Evolutionary conservation across 1,284 basidiomycete genomes (phyloP).

Genomic region (Tilletiaria anomala): DNA sequence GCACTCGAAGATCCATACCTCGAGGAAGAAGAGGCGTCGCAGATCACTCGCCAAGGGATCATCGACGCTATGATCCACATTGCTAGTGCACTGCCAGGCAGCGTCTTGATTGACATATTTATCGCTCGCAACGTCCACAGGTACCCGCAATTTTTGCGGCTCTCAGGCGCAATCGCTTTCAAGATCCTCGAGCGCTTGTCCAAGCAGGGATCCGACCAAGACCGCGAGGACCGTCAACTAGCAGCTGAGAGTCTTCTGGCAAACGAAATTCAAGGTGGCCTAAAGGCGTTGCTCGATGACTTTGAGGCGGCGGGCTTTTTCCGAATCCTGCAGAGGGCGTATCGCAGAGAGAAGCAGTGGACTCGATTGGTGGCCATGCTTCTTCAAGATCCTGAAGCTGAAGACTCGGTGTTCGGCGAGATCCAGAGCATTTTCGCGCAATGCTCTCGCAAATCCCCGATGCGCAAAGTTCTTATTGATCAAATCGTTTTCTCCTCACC

Average conservation of each 20-base stretch:
- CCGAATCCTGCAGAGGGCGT: slow-evolving; percentile 68
- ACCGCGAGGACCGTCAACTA: slow-evolving; percentile 76
- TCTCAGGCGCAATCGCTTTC: slow-evolving; percentile 57
- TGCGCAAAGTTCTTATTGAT: slow-evolving; percentile 1
- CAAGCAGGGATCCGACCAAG: slow-evolving; percentile 45
- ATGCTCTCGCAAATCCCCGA: neutral
- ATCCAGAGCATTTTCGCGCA: slow-evolving; percentile 2
- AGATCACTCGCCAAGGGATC: slow-evolving; percentile 61
- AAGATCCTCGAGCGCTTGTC: slow-evolving; percentile 64
- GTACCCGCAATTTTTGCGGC: slow-evolving; percentile 74
- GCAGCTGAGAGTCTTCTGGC: slow-evolving; percentile 92
- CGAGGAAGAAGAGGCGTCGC: slow-evolving; percentile 51
- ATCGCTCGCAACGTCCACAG: slow-evolving; percentile 91
- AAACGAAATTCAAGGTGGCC: slow-evolving; percentile 67
- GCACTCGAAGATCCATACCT: slow-evolving; percentile 87
- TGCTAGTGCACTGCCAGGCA: neutral
- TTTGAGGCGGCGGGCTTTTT: slow-evolving; percentile 79
- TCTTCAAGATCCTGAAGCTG: slow-evolving; percentile 58
- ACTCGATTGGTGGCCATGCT: slow-evolving; percentile 56
- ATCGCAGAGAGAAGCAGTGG: slow-evolving; percentile 65
- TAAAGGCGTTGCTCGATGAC: slow-evolving; percentile 52
- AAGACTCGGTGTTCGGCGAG: slow-evolving; percentile 20
- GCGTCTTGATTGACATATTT: slow-evolving; percentile 81
- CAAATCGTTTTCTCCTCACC: slow-evolving; percentile 1
- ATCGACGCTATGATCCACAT: slow-evolving; percentile 76